Conservation (phyloP, 2,329 filamentous ascomycete genomes). For the Sarocladium oryzae region DNA sequence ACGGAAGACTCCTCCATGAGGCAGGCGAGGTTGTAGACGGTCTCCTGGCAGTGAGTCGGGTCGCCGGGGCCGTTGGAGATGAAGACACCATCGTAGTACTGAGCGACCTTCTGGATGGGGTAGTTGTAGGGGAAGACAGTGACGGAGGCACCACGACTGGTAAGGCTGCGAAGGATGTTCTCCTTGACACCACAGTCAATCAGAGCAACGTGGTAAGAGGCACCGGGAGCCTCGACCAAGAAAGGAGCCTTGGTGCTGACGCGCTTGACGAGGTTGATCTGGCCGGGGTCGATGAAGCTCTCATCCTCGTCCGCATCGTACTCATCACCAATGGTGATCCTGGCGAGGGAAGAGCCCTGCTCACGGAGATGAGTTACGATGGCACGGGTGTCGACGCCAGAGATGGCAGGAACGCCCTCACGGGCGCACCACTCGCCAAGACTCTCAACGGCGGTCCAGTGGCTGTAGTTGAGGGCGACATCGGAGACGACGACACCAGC, state of each 20-base stretch:
- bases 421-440: constrained; percentile 90
- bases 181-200: constrained; percentile 99
- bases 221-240: constrained; percentile 78
- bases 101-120: constrained; percentile 94
- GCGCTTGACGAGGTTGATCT: constrained; percentile 92
- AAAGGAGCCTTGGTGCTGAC: constrained; percentile 98
- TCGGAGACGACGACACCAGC: constrained; percentile 94
- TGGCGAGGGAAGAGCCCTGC: constrained; percentile 90
- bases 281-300: constrained; percentile 87
- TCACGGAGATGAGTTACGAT: constrained; percentile 96
- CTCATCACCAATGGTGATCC: constrained; percentile 92
- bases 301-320: constrained; percentile 98
- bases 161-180: constrained; percentile 94
- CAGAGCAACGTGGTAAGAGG: constrained; percentile 84
- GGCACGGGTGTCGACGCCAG: constrained; percentile 91
- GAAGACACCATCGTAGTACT: constrained; percentile 98
- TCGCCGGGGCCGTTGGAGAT: constrained; percentile 98
- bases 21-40: constrained; percentile 84
- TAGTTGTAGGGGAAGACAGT: constrained; percentile 96
- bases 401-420: constrained; percentile 92
- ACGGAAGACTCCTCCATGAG: constrained; percentile 88
- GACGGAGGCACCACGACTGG: constrained; percentile 83
- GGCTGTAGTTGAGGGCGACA: constrained; percentile 87
- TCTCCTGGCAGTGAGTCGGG: constrained; percentile 92
- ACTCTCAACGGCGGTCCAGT: constrained; percentile 97